These are phyloP conservation scores for Cladophialophora chaetospira DNA, from an alignment of 2,329 filamentous ascomycete species.

Conservation along the genomic window DNA sequence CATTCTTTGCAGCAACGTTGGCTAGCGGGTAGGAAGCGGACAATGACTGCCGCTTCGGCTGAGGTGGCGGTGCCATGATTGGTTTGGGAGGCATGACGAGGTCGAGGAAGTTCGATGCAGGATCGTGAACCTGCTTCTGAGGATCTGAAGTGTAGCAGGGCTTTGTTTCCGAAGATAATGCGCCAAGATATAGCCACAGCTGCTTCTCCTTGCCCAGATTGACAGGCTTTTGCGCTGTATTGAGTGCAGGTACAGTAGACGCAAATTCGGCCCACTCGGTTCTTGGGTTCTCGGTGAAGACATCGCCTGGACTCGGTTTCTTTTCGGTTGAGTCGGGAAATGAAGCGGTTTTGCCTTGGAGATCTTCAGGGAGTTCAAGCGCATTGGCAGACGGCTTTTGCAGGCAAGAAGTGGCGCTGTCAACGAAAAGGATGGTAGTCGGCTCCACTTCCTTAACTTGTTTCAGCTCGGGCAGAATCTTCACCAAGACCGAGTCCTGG, in stretches of 20 bases:
- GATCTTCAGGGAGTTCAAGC: slow-evolving; percentile 50
- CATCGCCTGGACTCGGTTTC: slow-evolving; percentile 37
- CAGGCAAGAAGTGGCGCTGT: slow-evolving; percentile 50
- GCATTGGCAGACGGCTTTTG: slow-evolving; percentile 48
- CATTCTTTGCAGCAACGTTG: slow-evolving; percentile 27
- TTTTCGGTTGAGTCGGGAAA: slow-evolving; percentile 35
- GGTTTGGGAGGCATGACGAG: slow-evolving; percentile 42
- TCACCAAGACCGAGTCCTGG: slow-evolving; percentile 67
- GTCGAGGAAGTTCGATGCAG: slow-evolving; percentile 53
- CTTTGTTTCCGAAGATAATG: slow-evolving; percentile 83
- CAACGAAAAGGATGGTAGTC: slow-evolving; percentile 52
- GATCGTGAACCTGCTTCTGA: slow-evolving; percentile 50
- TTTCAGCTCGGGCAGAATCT: slow-evolving; percentile 82
- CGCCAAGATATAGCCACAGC: slow-evolving; percentile 86
- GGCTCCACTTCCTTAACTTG: slow-evolving; percentile 64
- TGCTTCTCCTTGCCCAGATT: slow-evolving; percentile 72
- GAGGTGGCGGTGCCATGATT: slow-evolving; percentile 33
- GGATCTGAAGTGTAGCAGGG: slow-evolving; percentile 87
- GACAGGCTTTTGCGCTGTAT: slow-evolving; percentile 66
- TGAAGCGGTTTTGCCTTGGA: slow-evolving; percentile 46
- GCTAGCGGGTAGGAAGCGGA: slow-evolving; percentile 28
- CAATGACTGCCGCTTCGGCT: slow-evolving; percentile 33
- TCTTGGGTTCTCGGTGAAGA: slow-evolving; percentile 48
- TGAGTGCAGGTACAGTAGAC: slow-evolving; percentile 58
- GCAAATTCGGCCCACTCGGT: slow-evolving; percentile 76